phyloP scores from a whole-genome alignment of 1,284 basidiomycete species.

The Stygiomarasmius scandens region DNA sequence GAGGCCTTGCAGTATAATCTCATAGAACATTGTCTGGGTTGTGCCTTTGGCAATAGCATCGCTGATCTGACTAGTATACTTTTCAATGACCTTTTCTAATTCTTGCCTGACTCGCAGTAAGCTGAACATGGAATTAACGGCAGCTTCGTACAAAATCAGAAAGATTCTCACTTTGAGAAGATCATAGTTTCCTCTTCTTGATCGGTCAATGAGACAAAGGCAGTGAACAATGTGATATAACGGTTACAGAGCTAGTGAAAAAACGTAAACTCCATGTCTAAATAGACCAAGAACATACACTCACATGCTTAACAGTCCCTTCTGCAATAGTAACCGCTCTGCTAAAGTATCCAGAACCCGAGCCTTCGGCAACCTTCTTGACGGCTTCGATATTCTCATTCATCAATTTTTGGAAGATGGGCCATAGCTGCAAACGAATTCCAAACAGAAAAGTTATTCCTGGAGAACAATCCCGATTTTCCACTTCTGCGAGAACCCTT shows the following conservation, averaged over 20 bases:
- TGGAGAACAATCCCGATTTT: constrained; percentile 75
- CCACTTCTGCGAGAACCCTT: constrained; percentile 70
- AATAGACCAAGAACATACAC: constrained; percentile 26
- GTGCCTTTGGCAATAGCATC: constrained; percentile 68
- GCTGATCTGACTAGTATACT: constrained; percentile 70
- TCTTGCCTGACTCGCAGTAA: constrained; percentile 86
- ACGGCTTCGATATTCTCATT: constrained; percentile 81
- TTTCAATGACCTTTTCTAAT: constrained; percentile 75
- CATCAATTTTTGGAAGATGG: constrained; percentile 87
- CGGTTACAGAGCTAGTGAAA: constrained; percentile 52
- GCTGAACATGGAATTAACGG: constrained; percentile 43
- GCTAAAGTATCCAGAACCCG: constrained; percentile 65
- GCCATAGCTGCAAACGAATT: constrained; percentile 86
- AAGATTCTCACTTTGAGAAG: constrained; percentile 77
- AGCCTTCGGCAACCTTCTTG: constrained; percentile 78
- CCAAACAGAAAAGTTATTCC: constrained; percentile 80
- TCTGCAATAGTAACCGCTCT: constrained; percentile 71
- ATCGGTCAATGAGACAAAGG: constrained; percentile 76
- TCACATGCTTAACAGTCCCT: constrained; percentile 60
- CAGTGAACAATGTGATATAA: constrained; percentile 80
- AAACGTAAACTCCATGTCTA: constrained; percentile 8
- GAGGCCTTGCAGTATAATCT: constrained; percentile 75
- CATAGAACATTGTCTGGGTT: constrained; percentile 75
- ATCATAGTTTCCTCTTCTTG: constrained; percentile 93
- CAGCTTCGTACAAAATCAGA: neutral